Base-by-base conservation (phyloP, 768 basidiomycete species). In the Wakefieldia striispora region DNA sequence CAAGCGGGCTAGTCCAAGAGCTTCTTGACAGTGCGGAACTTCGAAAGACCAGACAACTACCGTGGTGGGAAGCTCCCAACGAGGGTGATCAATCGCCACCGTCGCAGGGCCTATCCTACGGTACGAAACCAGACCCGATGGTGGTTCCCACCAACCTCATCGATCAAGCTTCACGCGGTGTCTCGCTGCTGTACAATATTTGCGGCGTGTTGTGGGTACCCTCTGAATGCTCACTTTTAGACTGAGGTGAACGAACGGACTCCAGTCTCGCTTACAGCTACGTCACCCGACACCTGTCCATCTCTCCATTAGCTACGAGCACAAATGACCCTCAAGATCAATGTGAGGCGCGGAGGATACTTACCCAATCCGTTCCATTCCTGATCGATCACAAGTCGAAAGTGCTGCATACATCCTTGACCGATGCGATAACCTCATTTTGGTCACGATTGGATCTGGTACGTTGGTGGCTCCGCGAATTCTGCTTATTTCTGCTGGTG, bases 41-140 rank as follows among this genome's bases (percentile, higher is more conserved):
- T 1, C 74, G 75, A 24, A 65, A 69, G 5, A 75, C 73, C n/a
- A 72, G 67, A 19, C 67, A 68, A 4, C 68, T 72, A 5, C 90
- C 91, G 6, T 94, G 91, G 91, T 94, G 91, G 90, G 76, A 83
- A 47, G 68, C 59, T 17, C 23, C 51, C 2, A 6, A 23, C n/a
- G 47, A 53, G 20, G 51, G n/a, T 10, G 31, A 41, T 19, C 39
- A 46, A 11, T 43, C 53, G 26, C 20, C 44, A 2, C 16, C 24
- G 27, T 17, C 54, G 14, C 21, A 19, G 13, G 38, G 27, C 49
- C 42, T 33, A 23, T 63, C 59, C 20, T 68, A 71, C 57, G 76
- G 77, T 3, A 19, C 51, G 12, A 68, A 63, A 40, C 83, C 82
- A 20, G 49, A 65, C 3, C 59, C 75, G 38, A 77, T 85, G 53